These are phyloP conservation scores for Ramaria sp. DNA, from an alignment of 768 basidiomycete genomes.

Conservation along the genomic window DNA sequence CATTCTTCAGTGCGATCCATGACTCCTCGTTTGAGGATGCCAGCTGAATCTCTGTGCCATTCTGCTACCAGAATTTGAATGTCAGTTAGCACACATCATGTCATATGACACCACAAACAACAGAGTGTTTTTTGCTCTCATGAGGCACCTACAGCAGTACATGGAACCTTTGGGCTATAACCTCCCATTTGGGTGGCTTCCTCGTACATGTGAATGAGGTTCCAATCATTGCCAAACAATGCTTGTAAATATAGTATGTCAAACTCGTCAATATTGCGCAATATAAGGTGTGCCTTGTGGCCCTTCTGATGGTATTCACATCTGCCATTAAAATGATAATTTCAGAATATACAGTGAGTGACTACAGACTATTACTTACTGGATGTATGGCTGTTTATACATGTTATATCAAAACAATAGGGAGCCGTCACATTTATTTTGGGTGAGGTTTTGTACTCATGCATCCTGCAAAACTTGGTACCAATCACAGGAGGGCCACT, in stretches of 20 bases:
- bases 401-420: conserved; percentile 4
- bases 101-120: conserved; percentile 10
- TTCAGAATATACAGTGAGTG: not conserved
- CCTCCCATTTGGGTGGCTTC: conserved; percentile 7
- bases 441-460: not conserved
- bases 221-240: conserved; percentile 9
- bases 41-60: conserved; percentile 15
- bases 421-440: not conserved
- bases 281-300: conserved; percentile 13
- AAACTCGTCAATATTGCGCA: conserved; percentile 17
- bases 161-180: conserved; percentile 17
- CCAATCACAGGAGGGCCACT: conserved; percentile 1
- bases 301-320: conserved; percentile 2
- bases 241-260: conserved; percentile 16
- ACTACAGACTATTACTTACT: conserved; percentile 8
- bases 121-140: conserved; percentile 13
- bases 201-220: conserved; percentile 3
- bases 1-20: not conserved
- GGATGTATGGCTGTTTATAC: conserved; percentile 13
- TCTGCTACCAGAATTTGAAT: conserved; percentile 6
- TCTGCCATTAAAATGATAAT: conserved; percentile 4
- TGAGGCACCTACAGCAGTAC: conserved; percentile 11
- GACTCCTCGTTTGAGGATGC: conserved; percentile 10
- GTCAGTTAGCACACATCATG: not conserved
- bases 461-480: not conserved